Conservation (phyloP, 2,329 filamentous ascomycete genomes). For the Xylaria sp. region DNA sequence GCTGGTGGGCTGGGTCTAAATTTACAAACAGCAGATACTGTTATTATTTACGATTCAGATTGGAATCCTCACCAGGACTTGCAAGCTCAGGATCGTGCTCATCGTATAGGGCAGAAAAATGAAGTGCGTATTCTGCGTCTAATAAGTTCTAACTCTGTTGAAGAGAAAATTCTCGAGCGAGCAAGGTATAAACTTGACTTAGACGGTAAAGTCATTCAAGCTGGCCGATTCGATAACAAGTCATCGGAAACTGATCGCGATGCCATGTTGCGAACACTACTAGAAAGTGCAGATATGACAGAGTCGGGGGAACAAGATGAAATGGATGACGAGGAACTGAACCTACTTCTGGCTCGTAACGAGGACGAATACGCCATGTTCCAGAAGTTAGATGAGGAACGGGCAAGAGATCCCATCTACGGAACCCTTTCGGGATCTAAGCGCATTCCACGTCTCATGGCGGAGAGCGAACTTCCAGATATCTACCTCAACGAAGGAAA, state of each 20-base stretch:
- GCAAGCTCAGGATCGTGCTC: conserved; percentile 98
- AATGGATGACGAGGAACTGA: conserved; percentile 98
- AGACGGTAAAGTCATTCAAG: conserved; percentile 99
- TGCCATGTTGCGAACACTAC: conserved; percentile 89
- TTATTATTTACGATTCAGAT: conserved; percentile 99
- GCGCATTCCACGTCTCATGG: conserved; percentile 78
- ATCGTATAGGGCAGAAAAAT: conserved; percentile 99
- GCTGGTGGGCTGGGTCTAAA: conserved; percentile 98
- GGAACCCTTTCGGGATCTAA: conserved; percentile 69
- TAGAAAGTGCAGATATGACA: conserved; percentile 79
- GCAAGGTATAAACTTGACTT: conserved; percentile 98
- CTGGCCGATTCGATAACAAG: conserved; percentile 99
- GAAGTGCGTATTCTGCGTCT: conserved; percentile 95
- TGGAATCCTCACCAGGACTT: conserved; percentile 99
- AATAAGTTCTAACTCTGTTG: conserved; percentile 95
- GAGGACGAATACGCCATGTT: conserved; percentile 81
- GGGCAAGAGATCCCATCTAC: conserved; percentile 69
- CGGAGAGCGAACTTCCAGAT: conserved; percentile 86
- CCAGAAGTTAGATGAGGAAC: conserved; percentile 81
- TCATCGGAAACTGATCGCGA: conserved; percentile 98
- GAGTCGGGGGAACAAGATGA: conserved; percentile 82
- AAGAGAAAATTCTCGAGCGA: conserved; percentile 97
- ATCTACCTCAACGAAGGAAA: conserved; percentile 91
- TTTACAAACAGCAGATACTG: conserved; percentile 94
- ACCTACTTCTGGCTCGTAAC: conserved; percentile 88